A percentile compares a stretch with the other conserved stretches of the same genome.
Evolutionary conservation across 208 protist genomes (phyloP).

Genomic region (Willaertia magna): DNA sequence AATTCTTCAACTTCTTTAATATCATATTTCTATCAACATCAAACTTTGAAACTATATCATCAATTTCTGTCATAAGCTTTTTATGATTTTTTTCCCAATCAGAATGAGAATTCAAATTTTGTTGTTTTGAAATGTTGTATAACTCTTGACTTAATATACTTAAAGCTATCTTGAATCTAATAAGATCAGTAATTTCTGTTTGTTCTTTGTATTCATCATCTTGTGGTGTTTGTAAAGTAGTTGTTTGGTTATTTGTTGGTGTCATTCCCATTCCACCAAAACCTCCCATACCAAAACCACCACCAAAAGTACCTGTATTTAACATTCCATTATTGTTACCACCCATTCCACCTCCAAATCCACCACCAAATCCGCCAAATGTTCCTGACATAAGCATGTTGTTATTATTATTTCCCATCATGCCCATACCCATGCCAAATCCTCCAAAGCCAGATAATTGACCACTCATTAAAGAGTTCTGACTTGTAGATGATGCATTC

Average conservation of each 20-base stretch:
- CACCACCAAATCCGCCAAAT: not conserved
- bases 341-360: slow-evolving; percentile 4
- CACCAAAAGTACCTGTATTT: not conserved
- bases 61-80: not conserved
- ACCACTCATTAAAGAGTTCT: not conserved
- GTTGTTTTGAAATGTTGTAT: not conserved
- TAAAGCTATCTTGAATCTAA: not conserved
- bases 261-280: not conserved
- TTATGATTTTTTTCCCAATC: not conserved
- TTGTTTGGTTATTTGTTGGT: too few relatives aligned
- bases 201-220: not conserved
- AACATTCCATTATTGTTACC: not conserved
- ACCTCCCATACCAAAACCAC: not conserved
- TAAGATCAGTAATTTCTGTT: not conserved
- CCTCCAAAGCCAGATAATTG: not conserved
- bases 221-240: not conserved
- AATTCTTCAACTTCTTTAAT: not conserved
- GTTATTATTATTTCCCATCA: not conserved
- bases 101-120: not conserved
- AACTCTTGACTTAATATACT: not conserved
- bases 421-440: not conserved
- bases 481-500: not conserved
- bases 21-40: not conserved
- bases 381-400: not conserved
- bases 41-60: not conserved